Conservation (phyloP, 2,329 filamentous ascomycete species). For the Colletotrichum nymphaeae region DNA sequence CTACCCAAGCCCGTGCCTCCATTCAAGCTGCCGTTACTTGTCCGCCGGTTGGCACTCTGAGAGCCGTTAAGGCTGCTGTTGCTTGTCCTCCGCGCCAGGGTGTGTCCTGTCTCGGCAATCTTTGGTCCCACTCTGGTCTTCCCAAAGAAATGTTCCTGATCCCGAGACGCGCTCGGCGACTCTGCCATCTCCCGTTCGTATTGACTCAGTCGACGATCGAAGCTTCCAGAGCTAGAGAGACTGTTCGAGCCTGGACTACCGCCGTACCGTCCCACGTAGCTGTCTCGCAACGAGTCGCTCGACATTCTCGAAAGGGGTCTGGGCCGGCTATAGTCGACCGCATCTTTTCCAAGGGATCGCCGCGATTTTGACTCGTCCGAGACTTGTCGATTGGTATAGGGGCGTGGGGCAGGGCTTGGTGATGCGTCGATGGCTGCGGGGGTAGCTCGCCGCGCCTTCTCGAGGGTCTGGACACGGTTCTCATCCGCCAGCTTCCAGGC, state of each 20-base stretch:
- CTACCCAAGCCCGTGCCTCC: conserved; percentile 16
- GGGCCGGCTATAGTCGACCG: conserved; percentile 44
- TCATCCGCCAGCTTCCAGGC: conserved; percentile 53
- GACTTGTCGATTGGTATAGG: conserved; percentile 51
- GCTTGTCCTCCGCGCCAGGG: conserved; percentile 48
- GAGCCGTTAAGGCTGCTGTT: conserved; percentile 45
- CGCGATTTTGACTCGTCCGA: conserved; percentile 46
- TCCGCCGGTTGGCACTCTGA: conserved; percentile 14
- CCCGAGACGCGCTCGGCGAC: conserved; percentile 36
- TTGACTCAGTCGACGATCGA: conserved; percentile 20
- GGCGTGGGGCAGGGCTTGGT: conserved; percentile 62
- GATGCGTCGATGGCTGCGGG: conserved; percentile 53
- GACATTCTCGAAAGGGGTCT: conserved; percentile 36
- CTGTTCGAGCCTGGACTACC: conserved; percentile 33
- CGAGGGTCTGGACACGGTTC: conserved; percentile 42
- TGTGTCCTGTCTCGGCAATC: conserved; percentile 49
- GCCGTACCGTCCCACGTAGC: conserved; percentile 38
- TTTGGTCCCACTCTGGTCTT: conserved; percentile 46
- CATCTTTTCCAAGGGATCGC: conserved; percentile 43
- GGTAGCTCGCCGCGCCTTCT: conserved; percentile 42
- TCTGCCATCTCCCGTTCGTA: conserved; percentile 30
- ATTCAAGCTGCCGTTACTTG: conserved; percentile 38
- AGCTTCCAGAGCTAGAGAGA: conserved; percentile 34
- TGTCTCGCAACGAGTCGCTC: conserved; percentile 38
- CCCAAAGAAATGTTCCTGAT: conserved; percentile 48